These are phyloP conservation scores for Fusarium sp. DNA, from an alignment of 2,329 filamentous ascomycete genomes.

Conservation along the genomic window DNA sequence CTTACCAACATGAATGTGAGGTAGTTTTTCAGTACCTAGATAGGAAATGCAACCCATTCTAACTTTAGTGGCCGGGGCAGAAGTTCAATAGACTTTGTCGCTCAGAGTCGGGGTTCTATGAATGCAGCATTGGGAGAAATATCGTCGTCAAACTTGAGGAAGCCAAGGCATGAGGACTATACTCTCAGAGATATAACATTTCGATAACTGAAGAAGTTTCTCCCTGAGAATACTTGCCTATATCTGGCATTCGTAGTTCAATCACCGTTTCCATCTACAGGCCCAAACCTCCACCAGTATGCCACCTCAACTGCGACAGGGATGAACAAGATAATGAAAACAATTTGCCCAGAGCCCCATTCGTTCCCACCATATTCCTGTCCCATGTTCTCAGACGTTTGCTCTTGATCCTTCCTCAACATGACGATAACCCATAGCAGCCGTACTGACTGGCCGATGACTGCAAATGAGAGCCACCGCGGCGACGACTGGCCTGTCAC, in stretches of 20 bases:
- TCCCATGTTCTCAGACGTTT: neutral
- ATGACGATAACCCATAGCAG: slow-evolving; percentile 25
- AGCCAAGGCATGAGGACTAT: neutral
- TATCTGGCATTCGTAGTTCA: neutral
- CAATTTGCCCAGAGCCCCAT: slow-evolving; percentile 43
- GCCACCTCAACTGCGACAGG: slow-evolving; percentile 38
- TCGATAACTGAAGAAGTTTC: neutral
- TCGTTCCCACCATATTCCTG: slow-evolving; percentile 6
- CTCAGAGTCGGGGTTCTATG: too few relatives aligned
- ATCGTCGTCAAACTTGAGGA: too few relatives aligned
- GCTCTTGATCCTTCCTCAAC: slow-evolving; percentile 20
- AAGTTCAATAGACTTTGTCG: neutral
- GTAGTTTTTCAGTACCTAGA: neutral
- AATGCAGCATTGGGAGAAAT: too few relatives aligned
- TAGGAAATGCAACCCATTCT: neutral
- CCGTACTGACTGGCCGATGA: slow-evolving; percentile 8
- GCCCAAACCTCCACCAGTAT: slow-evolving; percentile 29
- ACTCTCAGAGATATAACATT: neutral
- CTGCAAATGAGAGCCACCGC: slow-evolving; percentile 11
- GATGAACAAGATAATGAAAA: slow-evolving; percentile 41
- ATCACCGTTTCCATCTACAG: neutral
- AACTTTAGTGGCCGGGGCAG: neutral
- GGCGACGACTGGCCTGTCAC: neutral
- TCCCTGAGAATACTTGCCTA: too few relatives aligned
- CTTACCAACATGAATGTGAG: neutral